Percentiles rank a stretch among this genome's conserved stretches.
These are phyloP conservation scores for Mycocentrospora acerina DNA, from an alignment of 2,329 filamentous ascomycete genomes.

Conservation along the genomic window DNA sequence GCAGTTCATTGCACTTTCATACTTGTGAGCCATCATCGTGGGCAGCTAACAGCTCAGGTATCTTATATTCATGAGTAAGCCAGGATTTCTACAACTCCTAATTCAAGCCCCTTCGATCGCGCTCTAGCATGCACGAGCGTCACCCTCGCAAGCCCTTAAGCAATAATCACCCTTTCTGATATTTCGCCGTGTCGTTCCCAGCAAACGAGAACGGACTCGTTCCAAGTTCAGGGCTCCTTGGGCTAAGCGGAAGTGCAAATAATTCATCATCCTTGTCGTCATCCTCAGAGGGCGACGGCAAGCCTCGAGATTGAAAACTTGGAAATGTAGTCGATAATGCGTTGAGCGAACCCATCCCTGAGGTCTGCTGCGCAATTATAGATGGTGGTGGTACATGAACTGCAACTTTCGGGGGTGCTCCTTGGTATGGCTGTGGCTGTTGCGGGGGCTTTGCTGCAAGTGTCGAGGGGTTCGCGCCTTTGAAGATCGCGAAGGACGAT, in stretches of 20 bases:
- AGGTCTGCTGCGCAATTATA: conserved; percentile 43
- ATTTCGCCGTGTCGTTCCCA: conserved; percentile 36
- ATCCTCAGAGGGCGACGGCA: conserved; percentile 34
- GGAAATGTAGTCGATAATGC: conserved; percentile 42
- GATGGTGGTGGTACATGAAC: conserved; percentile 41
- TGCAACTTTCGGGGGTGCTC: conserved; percentile 34
- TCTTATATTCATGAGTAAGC: conserved; percentile 7
- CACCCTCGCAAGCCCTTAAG: conserved; percentile 22
- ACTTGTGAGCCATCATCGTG: conserved; percentile 2
- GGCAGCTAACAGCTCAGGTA: conserved; percentile 13
- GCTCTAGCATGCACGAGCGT: too few relatives aligned
- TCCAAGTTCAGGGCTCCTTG: conserved; percentile 80
- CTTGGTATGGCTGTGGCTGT: conserved; percentile 23
- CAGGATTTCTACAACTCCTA: conserved; percentile 1
- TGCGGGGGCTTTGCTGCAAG: conserved; percentile 48
- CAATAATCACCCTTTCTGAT: conserved; percentile 32
- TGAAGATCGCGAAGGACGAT: conserved; percentile 61
- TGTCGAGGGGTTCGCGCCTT: conserved; percentile 45
- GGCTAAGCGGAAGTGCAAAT: conserved; percentile 85
- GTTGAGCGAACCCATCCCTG: conserved; percentile 49
- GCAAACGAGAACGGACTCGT: conserved; percentile 75
- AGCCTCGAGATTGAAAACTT: conserved; percentile 32
- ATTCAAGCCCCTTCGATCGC: conserved; percentile 2
- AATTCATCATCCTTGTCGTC: conserved; percentile 73
- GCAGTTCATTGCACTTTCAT: neutral